Conservation (phyloP, 2,329 filamentous ascomycete species). For the Colletotrichum spinosum region DNA sequence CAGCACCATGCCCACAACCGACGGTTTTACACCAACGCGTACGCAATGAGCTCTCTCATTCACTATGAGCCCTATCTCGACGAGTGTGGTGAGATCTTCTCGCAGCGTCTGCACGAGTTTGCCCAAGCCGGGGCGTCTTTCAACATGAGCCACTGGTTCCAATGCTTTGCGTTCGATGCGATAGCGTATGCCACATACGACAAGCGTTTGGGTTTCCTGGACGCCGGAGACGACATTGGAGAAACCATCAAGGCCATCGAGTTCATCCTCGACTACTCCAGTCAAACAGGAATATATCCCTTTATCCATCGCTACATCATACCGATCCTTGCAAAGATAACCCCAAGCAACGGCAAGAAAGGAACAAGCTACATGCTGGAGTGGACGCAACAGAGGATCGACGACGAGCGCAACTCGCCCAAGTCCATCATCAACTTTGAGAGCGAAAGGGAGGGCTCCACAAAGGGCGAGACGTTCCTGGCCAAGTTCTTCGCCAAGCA, state of each 20-base stretch:
- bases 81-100: constrained; percentile 56
- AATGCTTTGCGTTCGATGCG: constrained; percentile 62
- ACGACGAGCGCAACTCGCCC: constrained; percentile 40
- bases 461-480: constrained; percentile 50
- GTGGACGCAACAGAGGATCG: constrained; percentile 48
- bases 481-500: constrained; percentile 55
- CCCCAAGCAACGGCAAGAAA: constrained; percentile 36
- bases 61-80: constrained; percentile 62
- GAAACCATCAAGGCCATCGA: constrained; percentile 55
- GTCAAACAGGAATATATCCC: constrained; percentile 55
- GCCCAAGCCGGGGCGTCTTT: constrained; percentile 44
- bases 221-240: constrained; percentile 57
- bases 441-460: constrained; percentile 26
- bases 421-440: constrained; percentile 29
- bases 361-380: constrained; percentile 41
- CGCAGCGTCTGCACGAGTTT: constrained; percentile 50
- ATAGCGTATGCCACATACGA: constrained; percentile 61
- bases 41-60: constrained; percentile 60
- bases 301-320: constrained; percentile 51
- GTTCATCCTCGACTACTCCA: constrained; percentile 48
- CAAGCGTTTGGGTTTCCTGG: constrained; percentile 56
- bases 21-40: constrained; percentile 56
- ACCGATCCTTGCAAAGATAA: constrained; percentile 43
- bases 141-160: constrained; percentile 56
- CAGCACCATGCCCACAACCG: constrained; percentile 51